A percentile compares a stretch with the other conserved stretches of the same genome.
phyloP scores from a whole-genome alignment of 2,329 filamentous ascomycete genomes.

The Neofusicoccum kwambonambiense region DNA sequence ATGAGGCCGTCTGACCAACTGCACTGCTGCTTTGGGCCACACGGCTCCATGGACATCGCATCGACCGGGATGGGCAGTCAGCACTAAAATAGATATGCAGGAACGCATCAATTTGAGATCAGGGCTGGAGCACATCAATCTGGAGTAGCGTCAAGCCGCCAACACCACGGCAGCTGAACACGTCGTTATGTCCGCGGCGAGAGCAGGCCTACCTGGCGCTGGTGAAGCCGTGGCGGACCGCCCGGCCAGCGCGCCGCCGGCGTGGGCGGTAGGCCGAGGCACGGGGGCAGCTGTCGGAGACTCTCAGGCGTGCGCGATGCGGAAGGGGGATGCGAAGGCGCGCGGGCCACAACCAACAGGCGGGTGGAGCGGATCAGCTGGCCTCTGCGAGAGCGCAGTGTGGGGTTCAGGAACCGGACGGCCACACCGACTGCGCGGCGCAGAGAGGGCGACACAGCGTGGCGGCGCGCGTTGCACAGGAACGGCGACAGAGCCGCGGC shows the following conservation, averaged over 20 bases:
- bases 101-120: slow-evolving; percentile 9
- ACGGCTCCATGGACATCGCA: not conserved
- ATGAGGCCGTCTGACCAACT: not conserved
- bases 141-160: not conserved
- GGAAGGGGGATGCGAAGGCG: not conserved
- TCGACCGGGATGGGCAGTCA: not conserved
- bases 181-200: not conserved
- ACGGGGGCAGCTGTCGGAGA: too few relatives aligned
- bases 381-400: not conserved
- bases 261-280: too few relatives aligned
- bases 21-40: not conserved
- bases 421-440: not conserved
- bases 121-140: not conserved
- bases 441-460: too few relatives aligned
- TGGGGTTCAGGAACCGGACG: slow-evolving; percentile 3
- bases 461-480: too few relatives aligned
- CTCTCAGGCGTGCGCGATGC: too few relatives aligned
- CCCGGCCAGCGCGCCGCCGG: not conserved
- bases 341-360: not conserved
- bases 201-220: not conserved
- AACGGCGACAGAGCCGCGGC: not conserved
- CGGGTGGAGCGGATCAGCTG: not conserved
- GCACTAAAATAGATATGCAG: slow-evolving; percentile 17
- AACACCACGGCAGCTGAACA: slow-evolving; percentile 1
- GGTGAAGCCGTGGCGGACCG: not conserved